A percentile compares a stretch with the other conserved stretches of the same genome.
These are phyloP conservation scores for Cerrena zonata DNA, from an alignment of 1,284 basidiomycete species.

Conservation along the genomic window DNA sequence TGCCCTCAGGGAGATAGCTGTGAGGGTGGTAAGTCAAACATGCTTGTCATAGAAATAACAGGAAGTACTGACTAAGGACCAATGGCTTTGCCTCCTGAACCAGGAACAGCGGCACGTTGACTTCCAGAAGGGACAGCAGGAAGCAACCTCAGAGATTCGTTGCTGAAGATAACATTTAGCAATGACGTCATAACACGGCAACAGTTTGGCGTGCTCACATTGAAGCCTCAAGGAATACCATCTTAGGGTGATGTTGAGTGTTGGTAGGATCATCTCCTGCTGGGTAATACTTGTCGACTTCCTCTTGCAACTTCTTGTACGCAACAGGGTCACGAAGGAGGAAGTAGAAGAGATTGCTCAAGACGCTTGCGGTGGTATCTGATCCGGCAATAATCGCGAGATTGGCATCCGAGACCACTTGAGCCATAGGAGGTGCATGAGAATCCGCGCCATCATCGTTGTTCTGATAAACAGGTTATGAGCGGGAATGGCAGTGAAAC, in stretches of 20 bases:
- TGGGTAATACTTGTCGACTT: constrained; percentile 25
- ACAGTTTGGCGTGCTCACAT: constrained; percentile 23
- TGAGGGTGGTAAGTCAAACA: neutral
- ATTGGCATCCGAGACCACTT: constrained; percentile 19
- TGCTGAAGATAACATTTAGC: constrained; percentile 41
- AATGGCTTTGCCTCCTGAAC: constrained; percentile 16
- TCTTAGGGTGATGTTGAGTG: constrained; percentile 15
- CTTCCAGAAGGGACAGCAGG: constrained; percentile 49
- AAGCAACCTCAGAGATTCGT: constrained; percentile 51
- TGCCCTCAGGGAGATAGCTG: constrained; percentile 22
- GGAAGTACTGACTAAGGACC: constrained; percentile 22
- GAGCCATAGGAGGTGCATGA: constrained; percentile 12
- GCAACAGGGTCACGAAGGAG: constrained; percentile 19
- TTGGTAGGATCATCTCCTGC: constrained; percentile 22
- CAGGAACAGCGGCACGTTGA: constrained; percentile 35
- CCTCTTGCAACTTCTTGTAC: constrained; percentile 20
- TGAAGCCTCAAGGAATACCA: constrained; percentile 27
- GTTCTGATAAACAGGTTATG: neutral
- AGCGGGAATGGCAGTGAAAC: neutral
- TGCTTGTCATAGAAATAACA: neutral
- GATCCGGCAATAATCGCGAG: constrained; percentile 27
- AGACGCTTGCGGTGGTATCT: constrained; percentile 25
- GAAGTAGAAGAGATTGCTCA: constrained; percentile 19
- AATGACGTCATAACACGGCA: neutral
- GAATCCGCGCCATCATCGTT: constrained; percentile 21